Conservation (phyloP, 352 stramenopile genomes). For the Globisporangium ultimum region DNA sequence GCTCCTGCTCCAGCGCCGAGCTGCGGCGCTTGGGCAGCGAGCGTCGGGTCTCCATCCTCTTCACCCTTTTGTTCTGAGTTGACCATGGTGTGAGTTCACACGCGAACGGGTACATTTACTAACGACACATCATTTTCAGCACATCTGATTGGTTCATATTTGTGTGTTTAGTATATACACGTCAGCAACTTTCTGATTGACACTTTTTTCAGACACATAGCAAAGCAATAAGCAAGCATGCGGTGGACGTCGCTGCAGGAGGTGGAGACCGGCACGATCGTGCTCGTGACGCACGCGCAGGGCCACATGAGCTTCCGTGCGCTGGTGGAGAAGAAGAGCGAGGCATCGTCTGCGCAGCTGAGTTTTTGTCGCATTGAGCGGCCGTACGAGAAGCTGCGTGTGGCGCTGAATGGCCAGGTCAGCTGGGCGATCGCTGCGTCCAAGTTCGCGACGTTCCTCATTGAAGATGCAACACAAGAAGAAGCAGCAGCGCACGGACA, state of each 20-base stretch:
- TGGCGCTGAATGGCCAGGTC: conserved; percentile 62
- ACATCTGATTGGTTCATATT: neutral
- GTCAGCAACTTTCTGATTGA: conserved; percentile 6
- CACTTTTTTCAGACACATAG: neutral
- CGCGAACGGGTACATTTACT: conserved; percentile 10
- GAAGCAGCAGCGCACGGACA: neutral
- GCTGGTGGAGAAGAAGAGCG: conserved; percentile 42
- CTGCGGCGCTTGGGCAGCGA: conserved; percentile 26
- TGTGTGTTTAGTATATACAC: conserved; percentile 8
- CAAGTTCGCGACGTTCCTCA: conserved; percentile 68
- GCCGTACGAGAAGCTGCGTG: conserved; percentile 78
- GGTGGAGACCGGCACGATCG: conserved; percentile 54
- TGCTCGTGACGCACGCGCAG: conserved; percentile 47
- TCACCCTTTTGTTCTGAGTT: neutral
- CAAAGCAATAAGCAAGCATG: neutral
- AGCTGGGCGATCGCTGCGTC: conserved; percentile 52
- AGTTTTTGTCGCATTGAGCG: conserved; percentile 59
- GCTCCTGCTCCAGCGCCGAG: conserved; percentile 42
- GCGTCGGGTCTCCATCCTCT: conserved; percentile 7
- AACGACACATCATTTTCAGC: neutral
- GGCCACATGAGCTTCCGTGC: conserved; percentile 41
- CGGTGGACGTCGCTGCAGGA: conserved; percentile 4
- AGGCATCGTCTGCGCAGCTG: conserved; percentile 22
- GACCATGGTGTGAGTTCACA: neutral
- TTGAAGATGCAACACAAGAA: conserved; percentile 29